Conservation (phyloP, 129 eudicot genomes). For the Arctium minus region DNA sequence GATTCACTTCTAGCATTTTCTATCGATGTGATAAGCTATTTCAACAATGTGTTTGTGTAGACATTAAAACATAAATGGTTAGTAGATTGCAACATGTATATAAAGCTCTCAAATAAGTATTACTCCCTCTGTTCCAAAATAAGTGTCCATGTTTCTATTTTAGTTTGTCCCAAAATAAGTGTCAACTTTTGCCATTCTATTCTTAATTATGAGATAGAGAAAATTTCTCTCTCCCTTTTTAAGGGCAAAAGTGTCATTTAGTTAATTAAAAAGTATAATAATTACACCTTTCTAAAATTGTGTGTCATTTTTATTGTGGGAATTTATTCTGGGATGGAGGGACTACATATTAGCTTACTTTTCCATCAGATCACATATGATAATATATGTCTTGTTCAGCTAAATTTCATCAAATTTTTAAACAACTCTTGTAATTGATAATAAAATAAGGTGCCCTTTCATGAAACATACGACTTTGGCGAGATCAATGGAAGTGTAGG, state of each 20-base stretch:
- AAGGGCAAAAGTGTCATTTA: too few species aligned
- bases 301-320: too few species aligned
- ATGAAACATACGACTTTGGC: too few species aligned
- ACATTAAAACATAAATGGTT: background rate
- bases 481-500: too few species aligned
- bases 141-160: too few species aligned
- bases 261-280: too few species aligned
- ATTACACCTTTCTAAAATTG: too few species aligned
- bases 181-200: too few species aligned
- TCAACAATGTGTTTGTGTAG: background rate
- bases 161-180: too few species aligned
- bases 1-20: conserved; percentile 3
- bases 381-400: background rate
- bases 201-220: too few species aligned
- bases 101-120: background rate
- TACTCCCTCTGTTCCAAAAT: background rate
- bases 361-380: background rate
- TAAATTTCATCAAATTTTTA: background rate
- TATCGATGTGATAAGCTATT: background rate
- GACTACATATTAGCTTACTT: background rate
- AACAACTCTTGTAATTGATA: background rate
- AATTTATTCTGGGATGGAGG: too few species aligned
- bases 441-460: background rate
- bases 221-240: too few species aligned
- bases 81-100: background rate